Evolutionary conservation across 176 grass and related monocot genomes (phyloP).

Genomic region (Ensete glaucum): DNA sequence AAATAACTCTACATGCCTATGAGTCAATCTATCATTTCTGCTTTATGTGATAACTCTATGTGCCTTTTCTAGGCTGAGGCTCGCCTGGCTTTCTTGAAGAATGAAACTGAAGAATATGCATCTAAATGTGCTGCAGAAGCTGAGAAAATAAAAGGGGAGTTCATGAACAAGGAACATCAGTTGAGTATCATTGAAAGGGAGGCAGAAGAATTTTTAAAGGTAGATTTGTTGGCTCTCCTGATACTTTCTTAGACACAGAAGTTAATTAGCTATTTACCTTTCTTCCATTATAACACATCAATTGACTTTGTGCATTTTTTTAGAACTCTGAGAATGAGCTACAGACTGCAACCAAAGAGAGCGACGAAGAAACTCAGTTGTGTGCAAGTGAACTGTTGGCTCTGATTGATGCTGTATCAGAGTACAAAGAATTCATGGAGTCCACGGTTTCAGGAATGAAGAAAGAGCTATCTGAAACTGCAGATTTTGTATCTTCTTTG

Average conservation of each 20-base stretch:
- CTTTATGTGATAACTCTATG: too few species aligned
- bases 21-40: too few species aligned
- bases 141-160: conserved; percentile 33
- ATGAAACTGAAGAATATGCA: conserved; percentile 37
- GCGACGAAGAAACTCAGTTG: conserved; percentile 38
- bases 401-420: conserved; percentile 40
- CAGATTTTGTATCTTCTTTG: conserved; percentile 40
- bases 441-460: conserved; percentile 22
- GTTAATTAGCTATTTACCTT: background rate
- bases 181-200: conserved; percentile 41
- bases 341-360: conserved; percentile 16
- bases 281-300: background rate
- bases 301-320: background rate
- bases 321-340: conserved; percentile 49
- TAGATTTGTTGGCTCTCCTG: conserved; percentile 17
- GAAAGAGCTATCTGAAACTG: conserved; percentile 46
- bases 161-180: conserved; percentile 33
- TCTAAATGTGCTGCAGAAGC: conserved; percentile 38
- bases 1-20: too few species aligned
- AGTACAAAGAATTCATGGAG: conserved; percentile 62
- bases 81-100: conserved; percentile 29
- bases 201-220: conserved; percentile 46
- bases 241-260: background rate
- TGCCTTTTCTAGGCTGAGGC: conserved; percentile 30
- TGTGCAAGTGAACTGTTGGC: conserved; percentile 38